Percentiles rank a stretch among this genome's conserved stretches.
phyloP scores from a whole-genome alignment of 2,329 filamentous ascomycete species.

The Colletotrichum somersetense region DNA sequence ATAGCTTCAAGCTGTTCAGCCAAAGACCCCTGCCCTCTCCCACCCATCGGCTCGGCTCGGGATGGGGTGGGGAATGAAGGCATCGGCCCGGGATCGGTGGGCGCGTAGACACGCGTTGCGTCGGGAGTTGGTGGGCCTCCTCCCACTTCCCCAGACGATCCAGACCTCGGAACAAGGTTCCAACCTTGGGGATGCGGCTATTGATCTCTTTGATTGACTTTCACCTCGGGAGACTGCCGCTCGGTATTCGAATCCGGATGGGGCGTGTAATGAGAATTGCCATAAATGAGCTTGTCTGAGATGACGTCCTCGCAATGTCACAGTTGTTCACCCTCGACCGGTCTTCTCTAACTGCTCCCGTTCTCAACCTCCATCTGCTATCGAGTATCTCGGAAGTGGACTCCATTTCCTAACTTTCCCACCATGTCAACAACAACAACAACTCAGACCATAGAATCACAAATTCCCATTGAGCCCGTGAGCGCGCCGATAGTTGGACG shows the following conservation, averaged over 20 bases:
- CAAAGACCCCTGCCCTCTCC: not conserved
- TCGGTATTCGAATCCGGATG: not conserved
- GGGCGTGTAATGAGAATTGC: not conserved
- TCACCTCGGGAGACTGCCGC: not conserved
- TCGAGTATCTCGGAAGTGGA: too few species aligned
- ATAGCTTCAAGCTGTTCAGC: not conserved
- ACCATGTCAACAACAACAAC: not conserved
- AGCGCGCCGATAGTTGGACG: constrained; percentile 5
- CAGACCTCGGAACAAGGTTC: not conserved
- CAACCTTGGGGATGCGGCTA: not conserved
- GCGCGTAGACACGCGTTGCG: not conserved
- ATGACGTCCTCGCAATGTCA: not conserved
- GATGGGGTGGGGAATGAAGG: not conserved
- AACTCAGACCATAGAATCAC: too few species aligned
- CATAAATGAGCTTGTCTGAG: not conserved
- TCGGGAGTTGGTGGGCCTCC: constrained; percentile 26
- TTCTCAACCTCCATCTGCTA: not conserved
- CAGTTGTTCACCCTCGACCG: not conserved
- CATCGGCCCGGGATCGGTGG: constrained; percentile 16
- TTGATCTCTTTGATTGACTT: not conserved
- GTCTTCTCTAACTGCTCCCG: too few species aligned
- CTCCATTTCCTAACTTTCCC: too few species aligned
- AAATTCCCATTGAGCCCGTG: constrained; percentile 22
- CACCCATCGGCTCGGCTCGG: constrained; percentile 8
- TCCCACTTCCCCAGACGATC: not conserved